Evolutionary conservation across 1,139 yeast species (phyloP).

Genomic region (Yamadazyma spencermartinsiae): DNA sequence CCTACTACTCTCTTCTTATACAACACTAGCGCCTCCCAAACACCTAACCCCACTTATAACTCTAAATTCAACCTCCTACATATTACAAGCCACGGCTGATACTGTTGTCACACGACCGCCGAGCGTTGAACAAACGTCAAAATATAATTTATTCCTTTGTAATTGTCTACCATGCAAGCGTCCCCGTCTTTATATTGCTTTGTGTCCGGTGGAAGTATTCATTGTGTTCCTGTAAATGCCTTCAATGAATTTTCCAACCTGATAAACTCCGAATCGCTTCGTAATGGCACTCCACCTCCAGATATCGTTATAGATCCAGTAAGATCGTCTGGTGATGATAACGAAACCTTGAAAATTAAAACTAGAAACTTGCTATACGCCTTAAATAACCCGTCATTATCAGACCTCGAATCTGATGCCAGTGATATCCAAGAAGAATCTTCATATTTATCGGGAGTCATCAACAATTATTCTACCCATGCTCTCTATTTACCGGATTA

Average conservation of each 20-base stretch:
- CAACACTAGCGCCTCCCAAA: no score
- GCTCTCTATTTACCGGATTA: conserved; percentile 43
- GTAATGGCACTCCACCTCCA: neutral
- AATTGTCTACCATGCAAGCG: neutral
- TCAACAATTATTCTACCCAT: conserved; percentile 32
- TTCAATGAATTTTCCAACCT: conserved; percentile 19
- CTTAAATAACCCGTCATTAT: conserved; percentile 44
- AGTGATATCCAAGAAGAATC: conserved; percentile 12
- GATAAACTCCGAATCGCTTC: no score
- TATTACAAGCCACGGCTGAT: no score
- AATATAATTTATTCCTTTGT: no score
- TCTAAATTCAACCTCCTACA: no score
- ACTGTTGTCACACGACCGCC: no score
- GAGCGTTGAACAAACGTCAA: conserved; percentile 1
- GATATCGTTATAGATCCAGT: conserved; percentile 1
- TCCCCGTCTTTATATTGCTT: conserved; percentile 39
- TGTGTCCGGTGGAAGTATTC: conserved; percentile 37
- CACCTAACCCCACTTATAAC: no score
- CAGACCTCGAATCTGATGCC: conserved; percentile 39
- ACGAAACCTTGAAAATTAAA: conserved; percentile 23
- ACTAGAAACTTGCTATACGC: conserved; percentile 42
- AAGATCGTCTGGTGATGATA: conserved; percentile 3
- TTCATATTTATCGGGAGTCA: conserved; percentile 18
- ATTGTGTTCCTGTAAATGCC: conserved; percentile 37
- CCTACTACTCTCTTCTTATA: no score